These are phyloP conservation scores for Populus pruinosa DNA, from an alignment of 345 rosid species.

Conservation along the genomic window DNA sequence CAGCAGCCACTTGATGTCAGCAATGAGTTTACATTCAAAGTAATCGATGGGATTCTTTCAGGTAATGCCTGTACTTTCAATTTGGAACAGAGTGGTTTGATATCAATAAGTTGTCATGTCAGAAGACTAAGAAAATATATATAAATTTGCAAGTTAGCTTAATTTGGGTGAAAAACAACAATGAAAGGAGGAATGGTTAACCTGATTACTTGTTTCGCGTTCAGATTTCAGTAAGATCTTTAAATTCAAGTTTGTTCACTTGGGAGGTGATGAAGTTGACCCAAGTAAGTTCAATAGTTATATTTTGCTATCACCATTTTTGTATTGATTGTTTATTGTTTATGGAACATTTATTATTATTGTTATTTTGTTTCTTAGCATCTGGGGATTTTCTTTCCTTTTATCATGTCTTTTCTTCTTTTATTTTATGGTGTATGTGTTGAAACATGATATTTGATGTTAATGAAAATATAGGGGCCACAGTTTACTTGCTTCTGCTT, in stretches of 20 bases:
- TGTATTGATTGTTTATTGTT: no score
- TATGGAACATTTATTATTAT: background rate
- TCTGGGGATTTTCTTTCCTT: background rate
- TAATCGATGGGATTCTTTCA: constrained; percentile 73
- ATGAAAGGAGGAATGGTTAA: background rate
- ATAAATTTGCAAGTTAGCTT: background rate
- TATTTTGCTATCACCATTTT: background rate
- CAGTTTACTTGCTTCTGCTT: background rate
- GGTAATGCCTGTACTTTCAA: constrained; percentile 31
- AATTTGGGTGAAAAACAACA: background rate
- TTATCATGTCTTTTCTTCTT: background rate
- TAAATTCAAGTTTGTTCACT: constrained; percentile 60
- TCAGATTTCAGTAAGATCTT: constrained; percentile 77
- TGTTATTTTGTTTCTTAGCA: background rate
- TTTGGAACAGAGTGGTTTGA: background rate
- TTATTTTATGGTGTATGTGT: background rate
- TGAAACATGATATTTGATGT: background rate
- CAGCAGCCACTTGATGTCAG: constrained; percentile 73
- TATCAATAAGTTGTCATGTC: background rate
- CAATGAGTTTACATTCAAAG: constrained; percentile 57
- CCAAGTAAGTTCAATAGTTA: constrained; percentile 43
- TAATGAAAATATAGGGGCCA: background rate
- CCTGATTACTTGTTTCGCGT: background rate
- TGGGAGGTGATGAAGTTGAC: constrained; percentile 86
- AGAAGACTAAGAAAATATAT: background rate